Evolutionary conservation across 2,329 filamentous ascomycete species (phyloP), one percentile per base, ranked within the genome.

Genomic region (Ceratocystis cubensis): DNA sequence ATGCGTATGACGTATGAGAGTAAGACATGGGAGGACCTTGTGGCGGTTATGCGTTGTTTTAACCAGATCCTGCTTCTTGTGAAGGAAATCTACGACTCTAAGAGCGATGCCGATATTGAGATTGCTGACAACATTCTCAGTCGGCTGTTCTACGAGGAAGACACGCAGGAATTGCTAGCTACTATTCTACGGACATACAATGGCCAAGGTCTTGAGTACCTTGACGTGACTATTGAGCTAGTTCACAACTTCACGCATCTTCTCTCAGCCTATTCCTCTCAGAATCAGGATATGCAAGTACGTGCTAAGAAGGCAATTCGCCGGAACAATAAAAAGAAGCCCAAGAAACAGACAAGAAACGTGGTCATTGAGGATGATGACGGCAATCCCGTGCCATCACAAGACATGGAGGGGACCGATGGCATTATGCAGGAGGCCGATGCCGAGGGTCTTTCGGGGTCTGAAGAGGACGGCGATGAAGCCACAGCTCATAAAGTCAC

Each of bases 141-240:
- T 72, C 89, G 93, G 69, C 90, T 99, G n/a, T 99, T 99, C 75
- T 99, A 99, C 76, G 94, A 99, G 75, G 91, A 97, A 73, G 84
- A 89, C 0, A 96, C 92, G 0, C 92, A 99, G 72, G 93, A 99
- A 69, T 82, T 89, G 28, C 84, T 99, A 64, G 83, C 93, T 37
- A 84, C 86, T 68, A 88, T 96, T 65, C 81, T 93, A 0, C 82
- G 88, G 69, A 87, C 83, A n/a, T 97, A 95, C 78, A 96, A 95
- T 71, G 90, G 93, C 68, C 94, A 97, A 76, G 89, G 90, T 0
- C 94, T 96, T 71, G 89, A 91, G 66, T 99, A 96, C 71, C 81
- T 99, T 1, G 92, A 99, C 75, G 88, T 92, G 5, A 87, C 88
- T 67, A 97, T 93, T 1, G 93, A 99, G 72, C 84, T 97, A 48